Percentiles rank a stretch among this genome's conserved stretches.
Evolutionary conservation across 225 moss, liverwort and hornwort species (phyloP).

Genomic region (Marchantia polymorpha): DNA sequence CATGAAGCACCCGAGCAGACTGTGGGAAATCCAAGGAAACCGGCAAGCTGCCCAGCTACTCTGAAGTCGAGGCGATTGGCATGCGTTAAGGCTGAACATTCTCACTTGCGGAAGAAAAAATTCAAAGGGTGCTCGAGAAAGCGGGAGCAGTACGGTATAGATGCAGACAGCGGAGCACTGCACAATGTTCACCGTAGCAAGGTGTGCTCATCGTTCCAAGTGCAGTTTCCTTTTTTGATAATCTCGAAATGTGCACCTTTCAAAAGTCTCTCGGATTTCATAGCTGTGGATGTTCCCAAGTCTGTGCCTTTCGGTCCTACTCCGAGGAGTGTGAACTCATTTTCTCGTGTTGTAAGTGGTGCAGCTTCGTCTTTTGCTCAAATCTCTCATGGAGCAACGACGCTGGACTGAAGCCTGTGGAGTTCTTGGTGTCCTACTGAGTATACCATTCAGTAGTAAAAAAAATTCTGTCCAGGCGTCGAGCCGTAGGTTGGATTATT

Average conservation of each 20-base stretch:
- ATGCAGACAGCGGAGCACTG: constrained; percentile 25
- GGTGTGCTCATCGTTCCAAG: not conserved
- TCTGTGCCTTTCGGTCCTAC: not conserved
- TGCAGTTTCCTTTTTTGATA: too few relatives aligned
- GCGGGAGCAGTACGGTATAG: constrained; percentile 23
- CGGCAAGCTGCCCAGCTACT: not conserved
- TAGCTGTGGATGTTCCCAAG: too few relatives aligned
- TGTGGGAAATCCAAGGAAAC: not conserved
- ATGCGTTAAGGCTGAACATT: not conserved
- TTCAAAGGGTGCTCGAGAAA: not conserved
- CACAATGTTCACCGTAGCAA: constrained; percentile 29
- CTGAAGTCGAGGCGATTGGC: constrained; percentile 32
- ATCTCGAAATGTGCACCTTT: too few relatives aligned
- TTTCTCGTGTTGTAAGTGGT: not conserved
- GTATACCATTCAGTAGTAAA: constrained; percentile 6
- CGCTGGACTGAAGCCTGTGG: constrained; percentile 38
- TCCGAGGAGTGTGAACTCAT: too few relatives aligned
- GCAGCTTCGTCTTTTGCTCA: constrained; percentile 29
- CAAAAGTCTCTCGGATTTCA: too few relatives aligned
- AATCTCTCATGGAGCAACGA: constrained; percentile 20
- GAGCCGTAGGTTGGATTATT: constrained; percentile 32
- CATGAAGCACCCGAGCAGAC: not conserved
- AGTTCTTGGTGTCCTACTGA: constrained; percentile 35
- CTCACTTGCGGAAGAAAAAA: not conserved
- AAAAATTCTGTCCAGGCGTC: not conserved